Evolutionary conservation across 257 asterid species (phyloP), one percentile per base, ranked within the genome.

Genomic region (Scutellaria minor): DNA sequence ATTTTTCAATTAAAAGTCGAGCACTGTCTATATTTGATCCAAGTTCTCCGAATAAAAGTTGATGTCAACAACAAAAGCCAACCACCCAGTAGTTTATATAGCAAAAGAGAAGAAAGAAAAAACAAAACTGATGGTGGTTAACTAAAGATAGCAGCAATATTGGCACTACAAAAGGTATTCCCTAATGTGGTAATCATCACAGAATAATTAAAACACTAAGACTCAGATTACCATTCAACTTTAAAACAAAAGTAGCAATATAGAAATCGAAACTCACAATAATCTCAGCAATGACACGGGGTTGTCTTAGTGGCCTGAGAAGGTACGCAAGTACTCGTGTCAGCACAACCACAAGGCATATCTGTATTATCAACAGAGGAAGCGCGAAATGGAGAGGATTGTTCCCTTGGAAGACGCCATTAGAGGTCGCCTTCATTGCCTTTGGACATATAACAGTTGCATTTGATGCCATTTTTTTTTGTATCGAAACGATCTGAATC

Each of bases 251-350:
- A 35, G 46, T 6, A 11, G 27, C 13, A 18, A 54, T 22, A 20
- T 37, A 22, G 8, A 11, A 44, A 39, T 2, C 7, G 6, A 65
- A 27, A 78, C 81, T 80, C 74, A 83, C 87, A 20, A 85, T 76
- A 35, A 80, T 83, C 68, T 85, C 90, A 31, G 87, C 90, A 65
- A 85, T 71, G 48, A 85, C 87, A 1, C 83, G 85, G 5, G 90
- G 90, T 61, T 85, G 90, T 18, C 83, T 72, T 22, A 85, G 73
- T 41, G 87, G 87, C 82, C 58, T 73, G 52, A 83, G 85, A 37
- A 85, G 22, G 54, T 54, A 80, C 0, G 85, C 85, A 2, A 85
- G 80, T 0, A 59, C 44, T 18, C 87, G 66, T 0, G 84, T 85
- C 40, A 85, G 76, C 52, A 76, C 68, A 5, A 85, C 65, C 14